These are phyloP conservation scores for Aristolochia fimbriata DNA, from an alignment of 164 flowering plant species.

Conservation along the genomic window DNA sequence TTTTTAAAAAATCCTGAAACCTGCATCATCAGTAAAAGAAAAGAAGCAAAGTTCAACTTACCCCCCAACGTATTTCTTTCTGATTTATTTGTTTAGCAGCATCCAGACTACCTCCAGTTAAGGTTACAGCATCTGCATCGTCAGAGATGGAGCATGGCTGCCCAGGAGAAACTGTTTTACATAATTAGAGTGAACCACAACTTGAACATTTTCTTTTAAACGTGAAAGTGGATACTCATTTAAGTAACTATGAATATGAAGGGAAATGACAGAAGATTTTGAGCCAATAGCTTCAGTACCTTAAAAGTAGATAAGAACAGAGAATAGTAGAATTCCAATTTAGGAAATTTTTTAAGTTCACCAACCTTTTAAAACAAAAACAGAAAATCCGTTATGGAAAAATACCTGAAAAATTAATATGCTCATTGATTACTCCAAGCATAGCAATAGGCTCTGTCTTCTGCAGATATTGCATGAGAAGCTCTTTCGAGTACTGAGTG, in stretches of 20 bases:
- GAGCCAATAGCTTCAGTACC: too few relatives aligned
- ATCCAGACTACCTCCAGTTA: conserved; percentile 70
- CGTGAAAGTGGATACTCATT: too few relatives aligned
- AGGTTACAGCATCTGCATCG: conserved; percentile 64
- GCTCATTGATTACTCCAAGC: conserved; percentile 94
- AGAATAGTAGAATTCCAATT: conserved; percentile 4
- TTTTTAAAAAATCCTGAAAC: too few relatives aligned
- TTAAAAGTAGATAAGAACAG: too few relatives aligned
- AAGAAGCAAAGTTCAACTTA: conserved; percentile 22
- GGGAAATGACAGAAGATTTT: too few relatives aligned
- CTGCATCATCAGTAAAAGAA: too few relatives aligned
- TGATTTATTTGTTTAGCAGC: conserved; percentile 67
- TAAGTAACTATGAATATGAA: too few relatives aligned
- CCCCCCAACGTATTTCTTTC: conserved; percentile 98
- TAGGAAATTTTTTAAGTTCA: too few relatives aligned
- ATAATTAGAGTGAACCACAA: neutral
- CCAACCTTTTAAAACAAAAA: neutral
- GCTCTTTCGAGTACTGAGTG: conserved; percentile 76
- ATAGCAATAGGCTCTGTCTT: conserved; percentile 65
- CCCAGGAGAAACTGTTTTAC: conserved; percentile 72
- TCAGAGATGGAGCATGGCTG: conserved; percentile 81
- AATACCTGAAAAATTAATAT: conserved; percentile 76
- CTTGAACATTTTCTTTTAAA: too few relatives aligned
- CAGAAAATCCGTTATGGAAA: neutral
- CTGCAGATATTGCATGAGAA: conserved; percentile 83